Evolutionary conservation across 2,329 filamentous ascomycete genomes (phyloP), one percentile per base, ranked within the genome.

Genomic region (Hymenoscyphus fraxineus): DNA sequence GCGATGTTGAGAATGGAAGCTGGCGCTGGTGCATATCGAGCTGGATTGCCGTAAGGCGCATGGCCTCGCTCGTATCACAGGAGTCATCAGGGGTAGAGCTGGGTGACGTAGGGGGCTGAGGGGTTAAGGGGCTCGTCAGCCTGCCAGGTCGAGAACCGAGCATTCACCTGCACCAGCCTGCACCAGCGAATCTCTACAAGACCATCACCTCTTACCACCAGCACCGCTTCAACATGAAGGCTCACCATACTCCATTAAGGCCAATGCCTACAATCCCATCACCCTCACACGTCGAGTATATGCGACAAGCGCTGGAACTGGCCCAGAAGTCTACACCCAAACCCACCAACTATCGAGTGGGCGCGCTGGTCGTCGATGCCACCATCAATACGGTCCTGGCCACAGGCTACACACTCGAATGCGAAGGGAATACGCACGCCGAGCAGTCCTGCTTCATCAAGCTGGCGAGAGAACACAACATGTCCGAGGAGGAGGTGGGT

Each of bases 371-470:
- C 47, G 83, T 95, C 22, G 82, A 87, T 64, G 76, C 81, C 15
- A 77, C 78, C 54, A 82, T 80, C 41, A 82, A 87, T 70, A 75
- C 78, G 32, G 80, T 96, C 64, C 81, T 96, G 35, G 85, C 90
- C 0, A 91, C 91, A 1, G 94, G 95, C 62, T 98, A 94, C 79
- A 97, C 95, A 0, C 83, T 97, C 65, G 94, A 99, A 77, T 86
- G 93, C 3, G 83, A 87, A 57, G 95, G 94, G 54, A 99, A 99
- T 79, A 98, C 95, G 0, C 95, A 99, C 74, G 95, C 95, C 3
- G 95, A 99, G 76, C 93, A 99, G 79, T 94, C 90, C 77, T 96
- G 92, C 74, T 83, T 99, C 64, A 78, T 88, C 59, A 98, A 99
- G 76, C 83, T 88, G 15, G 80, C 85, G 1, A 72, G 79, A 58